These are phyloP conservation scores for Hordeum vulgare DNA, from an alignment of 176 grass and related monocot genomes.

Conservation along the genomic window MorexV3_pseudomolecules_assembly NC_058518.1:378993877-378994376, in stretches of 20 bases:
- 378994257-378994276: conserved; percentile 3
- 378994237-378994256: conserved; percentile 88
- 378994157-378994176: conserved; percentile 80
- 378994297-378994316: background rate
- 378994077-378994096: conserved; percentile 38
- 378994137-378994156: conserved; percentile 46
- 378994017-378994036: background rate
- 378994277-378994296: background rate
- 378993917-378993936: conserved; percentile 37
- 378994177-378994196: conserved; percentile 66
- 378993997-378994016: background rate
- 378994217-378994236: conserved; percentile 53
- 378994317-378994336: background rate
- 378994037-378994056: conserved; percentile 52
- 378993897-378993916: conserved; percentile 38
- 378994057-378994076: conserved; percentile 52
- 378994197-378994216: conserved; percentile 61
- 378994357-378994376: background rate
- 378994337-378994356: background rate
- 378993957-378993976: conserved; percentile 2
- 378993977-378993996: conserved; percentile 7
- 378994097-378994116: conserved; percentile 40
- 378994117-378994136: conserved; percentile 38
- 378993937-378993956: conserved; percentile 24
- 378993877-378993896: conserved; percentile 51